phyloP scores from a whole-genome alignment of 208 protist genomes.

The Novymonas esmeraldas region DNA sequence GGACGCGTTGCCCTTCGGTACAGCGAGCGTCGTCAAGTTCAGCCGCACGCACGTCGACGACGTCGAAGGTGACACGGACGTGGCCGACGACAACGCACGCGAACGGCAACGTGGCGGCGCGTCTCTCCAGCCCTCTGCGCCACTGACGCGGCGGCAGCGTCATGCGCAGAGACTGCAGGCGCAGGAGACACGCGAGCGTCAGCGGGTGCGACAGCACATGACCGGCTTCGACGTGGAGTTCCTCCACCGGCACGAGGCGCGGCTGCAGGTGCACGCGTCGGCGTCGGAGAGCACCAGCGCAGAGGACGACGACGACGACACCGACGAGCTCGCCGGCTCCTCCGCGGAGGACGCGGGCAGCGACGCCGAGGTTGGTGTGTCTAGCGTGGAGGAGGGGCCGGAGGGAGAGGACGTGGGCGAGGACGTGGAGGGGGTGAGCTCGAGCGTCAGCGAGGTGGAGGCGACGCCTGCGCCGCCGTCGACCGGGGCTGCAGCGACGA shows the following conservation, averaged over 20 bases:
- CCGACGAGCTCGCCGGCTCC: conserved; percentile 1
- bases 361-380: conserved; percentile 5
- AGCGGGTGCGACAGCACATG: conserved; percentile 33
- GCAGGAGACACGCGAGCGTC: conserved; percentile 15
- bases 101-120: not conserved
- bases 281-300: not conserved
- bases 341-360: conserved; percentile 25
- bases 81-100: too few species aligned
- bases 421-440: not conserved
- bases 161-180: conserved; percentile 10
- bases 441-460: not conserved
- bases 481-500: not conserved
- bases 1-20: conserved; percentile 21
- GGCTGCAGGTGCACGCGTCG: conserved; percentile 8
- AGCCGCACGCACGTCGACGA: not conserved
- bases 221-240: conserved; percentile 35
- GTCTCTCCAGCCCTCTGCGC: not conserved
- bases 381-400: not conserved
- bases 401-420: conserved; percentile 6
- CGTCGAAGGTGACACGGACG: not conserved
- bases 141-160: conserved; percentile 8
- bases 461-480: not conserved
- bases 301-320: conserved; percentile 14
- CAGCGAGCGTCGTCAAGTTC: conserved; percentile 31
- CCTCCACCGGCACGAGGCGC: conserved; percentile 27